Base-by-base conservation (phyloP, 208 protist species). In the Trichomonas vaginalis region DNA sequence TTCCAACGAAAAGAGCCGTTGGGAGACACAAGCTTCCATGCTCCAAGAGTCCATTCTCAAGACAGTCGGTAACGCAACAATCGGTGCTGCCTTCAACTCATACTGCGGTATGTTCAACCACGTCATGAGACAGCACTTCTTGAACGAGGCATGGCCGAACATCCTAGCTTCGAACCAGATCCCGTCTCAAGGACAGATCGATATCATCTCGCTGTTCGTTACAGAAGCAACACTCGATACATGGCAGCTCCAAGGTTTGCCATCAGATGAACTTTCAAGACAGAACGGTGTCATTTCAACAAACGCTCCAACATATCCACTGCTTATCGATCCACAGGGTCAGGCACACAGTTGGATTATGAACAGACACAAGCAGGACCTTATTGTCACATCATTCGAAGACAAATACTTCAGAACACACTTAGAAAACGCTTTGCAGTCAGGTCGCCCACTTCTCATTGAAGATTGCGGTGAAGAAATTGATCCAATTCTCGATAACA, bases 221-320 rank as follows among this genome's bases (percentile, higher is more conserved):
- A 98, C 98, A 96, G 98, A 99, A 96, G 98, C 98, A 47, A 98
- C 97, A 61, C 98, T 99, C 95, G 98, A 98, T 79, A 98, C 99
- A 96, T 99, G 99, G 99, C 98, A 99, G 96, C 96, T 99, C 80
- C 98, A 99, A 96, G 98, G 98, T 32, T 97, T 99, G 45, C 99
- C 99, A 70, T 98, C 98, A 35, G 99, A 99, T 97, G 98, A 99
- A 96, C 98, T 99, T 97, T 99, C 98, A 32, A 98, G 99, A 27
- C 98, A 99, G 97, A 99, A 99, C 97, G 99, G 98, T 92, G 99
- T 99, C 96, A 99, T 99, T 97, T 98, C 99, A 96, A 99, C 98
- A 48, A 98, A 98, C 47, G 96, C 97, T 21, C 95, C 97, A 37
- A 98, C 99, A 96, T 99, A 98, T 96, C 98, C 99, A 92, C 97